Evolutionary conservation across 192 early-diverging fungal genomes (phyloP).

Genomic region (Phycomyces nitens): DNA sequence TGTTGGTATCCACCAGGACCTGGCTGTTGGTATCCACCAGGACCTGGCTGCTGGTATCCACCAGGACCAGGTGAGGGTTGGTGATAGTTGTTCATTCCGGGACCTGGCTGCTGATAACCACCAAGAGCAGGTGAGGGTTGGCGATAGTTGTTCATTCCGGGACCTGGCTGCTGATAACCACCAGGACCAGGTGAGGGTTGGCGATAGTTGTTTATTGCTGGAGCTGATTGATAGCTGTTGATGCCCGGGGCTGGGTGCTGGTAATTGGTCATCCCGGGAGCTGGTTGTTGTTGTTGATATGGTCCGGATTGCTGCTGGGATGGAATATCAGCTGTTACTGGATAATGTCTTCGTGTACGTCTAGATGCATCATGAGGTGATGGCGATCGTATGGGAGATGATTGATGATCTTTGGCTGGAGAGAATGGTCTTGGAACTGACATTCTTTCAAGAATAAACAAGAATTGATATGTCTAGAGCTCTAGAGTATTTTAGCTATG

Average conservation of each 20-base stretch:
- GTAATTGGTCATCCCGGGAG: slow-evolving; percentile 28
- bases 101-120: background rate
- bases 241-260: slow-evolving; percentile 16
- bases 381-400: background rate
- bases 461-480: no score
- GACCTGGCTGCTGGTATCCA: background rate
- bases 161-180: slow-evolving; percentile 54
- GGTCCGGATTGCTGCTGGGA: slow-evolving; percentile 22
- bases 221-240: slow-evolving; percentile 18
- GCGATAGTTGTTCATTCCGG: no score
- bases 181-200: slow-evolving; percentile 74
- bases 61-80: background rate
- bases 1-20: background rate
- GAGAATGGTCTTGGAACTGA: no score
- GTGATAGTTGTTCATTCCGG: background rate
- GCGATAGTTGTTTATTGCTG: slow-evolving; percentile 53
- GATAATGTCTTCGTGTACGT: background rate
- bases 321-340: background rate
- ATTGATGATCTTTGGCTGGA: no score
- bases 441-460: no score
- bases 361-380: background rate
- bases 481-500: no score
- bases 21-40: background rate
- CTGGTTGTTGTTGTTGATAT: slow-evolving; percentile 14
- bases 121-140: no score